Base-by-base conservation (phyloP, 768 basidiomycete genomes). In the Termitomyces sp. region DNA sequence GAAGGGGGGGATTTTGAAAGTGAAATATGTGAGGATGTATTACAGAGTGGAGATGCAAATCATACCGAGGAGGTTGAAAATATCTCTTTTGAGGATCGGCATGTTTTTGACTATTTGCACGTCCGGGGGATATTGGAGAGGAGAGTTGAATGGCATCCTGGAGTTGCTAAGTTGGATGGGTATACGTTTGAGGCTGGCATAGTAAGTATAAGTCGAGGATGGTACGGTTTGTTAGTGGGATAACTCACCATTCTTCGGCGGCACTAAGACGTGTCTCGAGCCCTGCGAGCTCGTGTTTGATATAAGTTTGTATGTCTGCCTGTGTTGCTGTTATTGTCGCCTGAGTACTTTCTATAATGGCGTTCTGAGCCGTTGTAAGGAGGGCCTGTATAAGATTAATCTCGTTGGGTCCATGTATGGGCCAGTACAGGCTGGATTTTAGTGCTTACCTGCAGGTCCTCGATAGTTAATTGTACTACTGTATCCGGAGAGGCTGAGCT, bases 1-100 rank as follows among this genome's bases (percentile, higher is more conserved):
- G 9, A 37, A 9, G 34, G 3, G 25, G 25, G 25, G 25, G 25
- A 25, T 25, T 25, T 25, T 25, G 25, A 1, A 25, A 25, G 25
- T 25, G 25, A 25, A 25, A 25, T 25, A 25, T 25, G 25, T 25
- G 25, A 25, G 25, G 25, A 25, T 25, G 25, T 25, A 25, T 25
- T 25, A 25, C 25, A 1, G 25, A 25, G 25, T 25, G 25, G 25
- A 25, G 25, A 1, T 25, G 25, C 25, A 25, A 34, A 34, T 34
- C 46, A 2, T 48, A 57, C 46, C 46, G 14, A 57, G 46, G 4
- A 58, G 37, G 29, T 58, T 58, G 17, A 36, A 34, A 2, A 58
- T 58, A 58, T 58, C 57, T 14, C 57, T 11, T 25, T 58, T 58
- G 46, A 49, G 25, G 5, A 58, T 10, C 12, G 57, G 57, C 57